These are phyloP conservation scores for Dictyophora rubrovolvata DNA, from an alignment of 768 basidiomycete genomes.

Conservation along the genomic window DNA sequence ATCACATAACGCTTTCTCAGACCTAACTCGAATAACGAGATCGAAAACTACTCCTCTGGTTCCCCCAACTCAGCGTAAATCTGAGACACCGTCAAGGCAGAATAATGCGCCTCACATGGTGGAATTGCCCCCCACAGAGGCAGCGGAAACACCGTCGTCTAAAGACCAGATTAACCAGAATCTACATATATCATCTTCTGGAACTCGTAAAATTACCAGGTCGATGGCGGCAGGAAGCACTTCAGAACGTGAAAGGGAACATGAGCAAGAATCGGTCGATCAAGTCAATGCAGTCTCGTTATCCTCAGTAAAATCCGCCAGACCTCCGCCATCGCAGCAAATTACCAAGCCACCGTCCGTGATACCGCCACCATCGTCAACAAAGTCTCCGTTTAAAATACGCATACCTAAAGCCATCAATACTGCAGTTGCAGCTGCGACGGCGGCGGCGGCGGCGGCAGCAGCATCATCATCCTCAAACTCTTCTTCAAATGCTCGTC, in stretches of 20 bases:
- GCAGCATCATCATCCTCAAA: not conserved
- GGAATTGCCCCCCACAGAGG: not conserved
- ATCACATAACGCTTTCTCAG: not conserved
- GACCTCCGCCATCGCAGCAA: not conserved
- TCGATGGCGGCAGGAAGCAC: not conserved
- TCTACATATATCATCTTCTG: not conserved
- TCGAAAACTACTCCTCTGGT: not conserved
- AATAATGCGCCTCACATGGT: not conserved
- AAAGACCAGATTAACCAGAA: not conserved
- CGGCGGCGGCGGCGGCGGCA: constrained; percentile 7
- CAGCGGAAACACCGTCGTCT: not conserved
- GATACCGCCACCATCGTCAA: not conserved
- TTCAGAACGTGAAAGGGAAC: not conserved
- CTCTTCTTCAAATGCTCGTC: not conserved
- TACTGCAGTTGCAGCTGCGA: constrained; percentile 8
- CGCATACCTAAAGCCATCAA: constrained; percentile 9
- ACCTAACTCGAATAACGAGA: not conserved
- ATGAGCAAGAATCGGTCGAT: not conserved
- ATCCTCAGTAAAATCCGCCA: not conserved
- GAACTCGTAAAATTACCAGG: not conserved
- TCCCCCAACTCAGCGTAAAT: not conserved
- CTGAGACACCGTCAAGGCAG: not conserved
- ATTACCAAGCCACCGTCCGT: not conserved
- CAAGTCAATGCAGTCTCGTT: not conserved
- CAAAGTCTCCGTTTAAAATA: constrained; percentile 7